phyloP scores from a whole-genome alignment of 768 basidiomycete genomes.

The Termitomyces bulborhizus region DNA sequence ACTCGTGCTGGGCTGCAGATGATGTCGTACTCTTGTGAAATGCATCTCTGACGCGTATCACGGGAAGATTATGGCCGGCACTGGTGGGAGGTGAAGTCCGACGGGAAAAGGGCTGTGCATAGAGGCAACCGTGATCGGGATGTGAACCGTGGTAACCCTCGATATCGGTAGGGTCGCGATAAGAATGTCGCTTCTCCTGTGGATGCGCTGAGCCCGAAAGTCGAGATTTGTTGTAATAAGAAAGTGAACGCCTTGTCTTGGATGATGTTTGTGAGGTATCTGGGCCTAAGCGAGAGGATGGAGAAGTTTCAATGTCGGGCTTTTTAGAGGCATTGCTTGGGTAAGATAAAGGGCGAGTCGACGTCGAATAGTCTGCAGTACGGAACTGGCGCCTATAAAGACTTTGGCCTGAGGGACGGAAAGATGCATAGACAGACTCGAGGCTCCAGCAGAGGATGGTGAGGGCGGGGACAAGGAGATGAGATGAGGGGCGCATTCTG shows the following conservation, averaged over 20 bases:
- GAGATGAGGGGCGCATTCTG: conserved; percentile 8
- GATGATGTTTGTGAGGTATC: neutral
- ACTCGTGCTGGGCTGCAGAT: neutral
- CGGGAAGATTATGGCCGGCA: neutral
- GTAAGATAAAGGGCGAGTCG: too few species aligned
- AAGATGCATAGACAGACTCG: neutral
- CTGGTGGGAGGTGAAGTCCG: neutral
- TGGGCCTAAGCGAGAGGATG: neutral
- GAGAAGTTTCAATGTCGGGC: neutral
- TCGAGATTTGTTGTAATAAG: neutral
- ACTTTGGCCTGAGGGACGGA: too few species aligned
- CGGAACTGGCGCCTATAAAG: too few species aligned
- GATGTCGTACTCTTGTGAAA: neutral
- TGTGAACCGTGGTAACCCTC: neutral
- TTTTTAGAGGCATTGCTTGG: too few species aligned
- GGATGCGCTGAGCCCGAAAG: neutral
- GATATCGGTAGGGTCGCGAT: neutral
- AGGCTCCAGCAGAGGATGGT: conserved; percentile 11
- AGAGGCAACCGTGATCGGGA: neutral
- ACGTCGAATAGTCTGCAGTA: too few species aligned
- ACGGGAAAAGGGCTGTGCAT: neutral
- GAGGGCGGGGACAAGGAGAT: conserved; percentile 9
- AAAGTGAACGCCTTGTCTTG: neutral
- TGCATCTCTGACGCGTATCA: neutral
- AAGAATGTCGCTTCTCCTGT: neutral